A percentile compares a stretch with the other conserved stretches of the same genome.
Conservation (phyloP, 306 rosid species). For the Malus sieversii region DNA sequence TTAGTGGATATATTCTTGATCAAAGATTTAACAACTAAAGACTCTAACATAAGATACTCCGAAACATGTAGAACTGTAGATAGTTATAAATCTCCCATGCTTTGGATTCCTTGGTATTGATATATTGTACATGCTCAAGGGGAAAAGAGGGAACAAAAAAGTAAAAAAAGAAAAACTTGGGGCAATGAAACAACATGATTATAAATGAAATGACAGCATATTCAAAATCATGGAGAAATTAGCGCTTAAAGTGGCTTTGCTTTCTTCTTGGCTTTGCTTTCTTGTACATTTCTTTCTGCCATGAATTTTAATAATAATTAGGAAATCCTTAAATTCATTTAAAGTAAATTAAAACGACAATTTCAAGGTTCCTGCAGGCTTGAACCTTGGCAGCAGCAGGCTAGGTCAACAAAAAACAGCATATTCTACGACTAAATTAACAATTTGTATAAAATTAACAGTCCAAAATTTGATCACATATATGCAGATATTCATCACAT, state of each 20-base stretch:
- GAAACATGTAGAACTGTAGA: background rate
- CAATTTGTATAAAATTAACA: background rate
- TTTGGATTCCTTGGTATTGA: background rate
- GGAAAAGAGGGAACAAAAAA: constrained; percentile 12
- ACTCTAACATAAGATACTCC: background rate
- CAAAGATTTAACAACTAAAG: too few species aligned
- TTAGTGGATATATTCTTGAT: too few species aligned
- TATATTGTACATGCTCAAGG: background rate
- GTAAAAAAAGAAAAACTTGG: constrained; percentile 32
- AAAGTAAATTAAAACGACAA: background rate
- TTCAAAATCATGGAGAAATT: constrained; percentile 12
- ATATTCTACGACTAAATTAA: background rate
- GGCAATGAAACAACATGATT: constrained; percentile 29
- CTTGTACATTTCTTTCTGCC: background rate
- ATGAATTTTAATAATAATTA: background rate
- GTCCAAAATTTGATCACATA: background rate
- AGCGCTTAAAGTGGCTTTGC: constrained; percentile 22
- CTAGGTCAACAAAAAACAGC: background rate
- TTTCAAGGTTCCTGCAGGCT: background rate
- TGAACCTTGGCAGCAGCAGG: background rate
- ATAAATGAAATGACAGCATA: constrained; percentile 43
- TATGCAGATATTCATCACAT: background rate
- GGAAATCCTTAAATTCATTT: background rate
- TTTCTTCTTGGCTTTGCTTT: constrained; percentile 18
- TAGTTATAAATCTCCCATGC: background rate